Evolutionary conservation across 2,329 filamentous ascomycete species (phyloP), one percentile per base, ranked within the genome.

Genomic region (Cadophora sp.): DNA sequence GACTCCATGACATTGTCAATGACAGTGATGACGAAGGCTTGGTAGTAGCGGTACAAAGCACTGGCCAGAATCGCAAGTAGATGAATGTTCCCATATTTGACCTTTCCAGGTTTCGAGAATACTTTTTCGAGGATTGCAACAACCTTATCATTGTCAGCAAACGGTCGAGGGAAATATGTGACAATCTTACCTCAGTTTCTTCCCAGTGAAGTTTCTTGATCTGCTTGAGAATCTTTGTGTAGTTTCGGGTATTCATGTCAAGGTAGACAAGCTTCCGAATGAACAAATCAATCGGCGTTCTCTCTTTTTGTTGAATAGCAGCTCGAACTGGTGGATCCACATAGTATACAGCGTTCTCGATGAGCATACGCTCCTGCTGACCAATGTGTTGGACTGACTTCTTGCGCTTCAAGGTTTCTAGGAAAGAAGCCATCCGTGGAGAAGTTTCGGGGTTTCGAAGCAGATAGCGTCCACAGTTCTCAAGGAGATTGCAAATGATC

Each of bases 121-220:
- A 97, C 90, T 78, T 96, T 97, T 76, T 94, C 91, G 50, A 79
- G 70, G 22, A 74, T 84, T 67, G 63, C 69, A 36, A 74, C 75
- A 67, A 77, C 74, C 73, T 75, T 64, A 8, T 8, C n/a, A 27
- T 33, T 39, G 47, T 70, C 68, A 70, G 62, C 55, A 51, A 27
- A 55, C 47, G 5, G 18, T n/a, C 68, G 78, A 39, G n/a, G 14
- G 45, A 22, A 41, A 51, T 16, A 22, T 30, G 7, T 9, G 6
- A 22, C 24, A 16, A n/a, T 27, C 47, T 72, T 80, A 90, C 89
- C 77, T 98, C 94, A 59, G 87, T 83, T 78, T 99, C 96, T 80
- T 99, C 96, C 96, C 96, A 99, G 76, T 99, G 96, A 66, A 99
- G 87, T 76, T 96, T 94, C 66, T 96, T 91, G 71, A 99, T 92